phyloP scores from a whole-genome alignment of 768 basidiomycete genomes.

The Termitomyces sp. region DNA sequence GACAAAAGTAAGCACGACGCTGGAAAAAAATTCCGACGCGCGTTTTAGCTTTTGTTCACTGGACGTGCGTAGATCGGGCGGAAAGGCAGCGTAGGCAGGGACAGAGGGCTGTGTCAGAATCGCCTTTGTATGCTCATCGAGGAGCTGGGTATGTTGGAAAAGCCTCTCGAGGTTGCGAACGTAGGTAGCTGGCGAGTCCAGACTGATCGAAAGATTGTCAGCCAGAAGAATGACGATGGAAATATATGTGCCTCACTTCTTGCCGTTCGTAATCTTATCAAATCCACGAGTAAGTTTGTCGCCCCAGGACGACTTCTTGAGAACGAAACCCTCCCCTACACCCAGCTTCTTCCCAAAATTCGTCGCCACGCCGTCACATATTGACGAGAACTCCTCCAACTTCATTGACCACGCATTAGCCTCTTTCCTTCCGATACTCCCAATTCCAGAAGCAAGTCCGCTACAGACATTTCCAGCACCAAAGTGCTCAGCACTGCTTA shows the following conservation, averaged over 20 bases:
- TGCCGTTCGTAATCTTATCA: conserved; percentile 84
- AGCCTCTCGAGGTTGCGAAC: conserved; percentile 71
- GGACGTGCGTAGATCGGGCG: conserved; percentile 53
- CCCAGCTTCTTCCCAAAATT: conserved; percentile 87
- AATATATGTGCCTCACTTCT: conserved; percentile 55
- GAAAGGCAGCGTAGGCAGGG: conserved; percentile 69
- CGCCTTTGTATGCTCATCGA: conserved; percentile 84
- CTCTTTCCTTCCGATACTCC: conserved; percentile 71
- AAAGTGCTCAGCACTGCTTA: conserved; percentile 66
- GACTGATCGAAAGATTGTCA: conserved; percentile 36
- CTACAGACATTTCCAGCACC: conserved; percentile 76
- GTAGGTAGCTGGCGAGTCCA: conserved; percentile 85
- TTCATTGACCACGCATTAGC: conserved; percentile 74
- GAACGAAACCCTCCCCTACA: conserved; percentile 81
- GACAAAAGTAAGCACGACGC: conserved; percentile 84
- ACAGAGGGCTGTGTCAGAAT: conserved; percentile 59
- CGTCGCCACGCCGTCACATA: conserved; percentile 76
- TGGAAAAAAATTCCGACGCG: conserved; percentile 88
- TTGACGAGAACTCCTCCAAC: conserved; percentile 73
- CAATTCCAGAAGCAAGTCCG: conserved; percentile 69
- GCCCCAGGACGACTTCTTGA: conserved; percentile 79
- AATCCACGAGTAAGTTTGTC: conserved; percentile 69
- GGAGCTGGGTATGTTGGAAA: conserved; percentile 69
- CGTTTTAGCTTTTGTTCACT: conserved; percentile 75
- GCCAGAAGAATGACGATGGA: conserved; percentile 5